phyloP scores from a whole-genome alignment of 2,329 filamentous ascomycete genomes.

The Davidsoniella neocaledoniae region DNA sequence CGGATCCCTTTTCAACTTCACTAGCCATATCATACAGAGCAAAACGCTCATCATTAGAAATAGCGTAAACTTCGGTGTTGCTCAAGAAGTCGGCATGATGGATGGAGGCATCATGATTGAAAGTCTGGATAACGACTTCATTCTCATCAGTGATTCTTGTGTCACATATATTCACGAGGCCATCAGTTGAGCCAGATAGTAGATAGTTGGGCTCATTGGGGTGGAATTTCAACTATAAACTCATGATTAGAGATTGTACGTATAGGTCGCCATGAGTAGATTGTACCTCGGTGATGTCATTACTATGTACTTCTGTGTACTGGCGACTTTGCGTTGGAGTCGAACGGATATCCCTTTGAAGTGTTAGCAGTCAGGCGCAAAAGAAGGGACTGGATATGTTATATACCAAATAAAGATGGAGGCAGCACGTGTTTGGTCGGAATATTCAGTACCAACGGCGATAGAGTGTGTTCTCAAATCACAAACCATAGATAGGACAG shows the following conservation, averaged over 20 bases:
- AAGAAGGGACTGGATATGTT: background rate
- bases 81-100: conserved; percentile 59
- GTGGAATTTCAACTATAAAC: conserved; percentile 31
- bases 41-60: conserved; percentile 65
- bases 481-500: conserved; percentile 51
- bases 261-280: background rate
- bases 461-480: conserved; percentile 39
- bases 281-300: conserved; percentile 42
- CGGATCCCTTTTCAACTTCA: conserved; percentile 40
- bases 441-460: conserved; percentile 57
- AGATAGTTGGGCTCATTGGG: conserved; percentile 43
- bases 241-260: background rate
- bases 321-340: conserved; percentile 29
- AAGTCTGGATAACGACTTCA: conserved; percentile 59
- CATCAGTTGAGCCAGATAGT: conserved; percentile 64
- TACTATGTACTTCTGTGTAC: conserved; percentile 50
- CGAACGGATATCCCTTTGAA: conserved; percentile 38
- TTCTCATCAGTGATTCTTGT: conserved; percentile 55
- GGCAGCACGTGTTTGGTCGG: conserved; percentile 42
- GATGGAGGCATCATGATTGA: conserved; percentile 61
- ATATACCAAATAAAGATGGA: conserved; percentile 44
- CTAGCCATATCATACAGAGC: conserved; percentile 56
- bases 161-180: conserved; percentile 63
- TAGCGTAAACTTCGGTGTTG: conserved; percentile 46
- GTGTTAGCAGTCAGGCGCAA: background rate